A percentile compares a stretch with the other conserved stretches of the same genome.
These are phyloP conservation scores for Chaetoceros tenuissimus DNA, from an alignment of 108 stramenopile species.

Conservation along the genomic window DNA sequence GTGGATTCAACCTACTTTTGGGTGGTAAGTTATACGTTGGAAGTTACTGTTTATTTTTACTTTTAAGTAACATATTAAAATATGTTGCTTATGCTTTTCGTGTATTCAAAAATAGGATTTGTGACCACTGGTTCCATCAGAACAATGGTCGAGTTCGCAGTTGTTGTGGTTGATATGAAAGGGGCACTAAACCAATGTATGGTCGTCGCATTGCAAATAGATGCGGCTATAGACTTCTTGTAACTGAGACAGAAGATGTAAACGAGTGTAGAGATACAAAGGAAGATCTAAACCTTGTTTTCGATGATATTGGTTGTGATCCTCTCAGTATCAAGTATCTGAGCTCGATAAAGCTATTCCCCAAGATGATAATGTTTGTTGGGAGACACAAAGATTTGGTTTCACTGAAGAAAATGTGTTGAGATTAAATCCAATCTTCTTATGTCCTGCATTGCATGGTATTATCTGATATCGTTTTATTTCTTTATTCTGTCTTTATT, in stretches of 20 bases:
- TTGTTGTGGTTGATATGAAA: slow-evolving; percentile 2
- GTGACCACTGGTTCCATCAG: too few relatives aligned
- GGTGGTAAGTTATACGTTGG: too few relatives aligned
- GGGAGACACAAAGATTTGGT: slow-evolving; percentile 4
- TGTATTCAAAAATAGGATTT: too few relatives aligned
- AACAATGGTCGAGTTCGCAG: slow-evolving; percentile 5
- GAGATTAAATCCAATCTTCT: too few relatives aligned
- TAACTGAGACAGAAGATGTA: neutral
- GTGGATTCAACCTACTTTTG: slow-evolving; percentile 4
- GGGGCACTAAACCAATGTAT: too few relatives aligned
- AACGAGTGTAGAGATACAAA: slow-evolving; percentile 7
- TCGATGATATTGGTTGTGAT: neutral
- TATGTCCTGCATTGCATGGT: too few relatives aligned
- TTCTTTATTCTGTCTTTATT: too few relatives aligned
- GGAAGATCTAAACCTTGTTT: neutral
- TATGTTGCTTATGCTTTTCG: too few relatives aligned
- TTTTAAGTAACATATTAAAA: too few relatives aligned
- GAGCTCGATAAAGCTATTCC: neutral
- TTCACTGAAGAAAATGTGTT: too few relatives aligned
- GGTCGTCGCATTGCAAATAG: neutral
- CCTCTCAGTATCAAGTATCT: neutral
- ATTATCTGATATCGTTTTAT: too few relatives aligned
- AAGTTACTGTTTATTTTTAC: too few relatives aligned
- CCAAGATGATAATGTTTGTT: slow-evolving; percentile 6
- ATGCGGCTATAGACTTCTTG: slow-evolving; percentile 1